These are phyloP conservation scores for Lithospermum erythrorhizon DNA, from an alignment of 257 asterid species.

Conservation along the genomic window DNA sequence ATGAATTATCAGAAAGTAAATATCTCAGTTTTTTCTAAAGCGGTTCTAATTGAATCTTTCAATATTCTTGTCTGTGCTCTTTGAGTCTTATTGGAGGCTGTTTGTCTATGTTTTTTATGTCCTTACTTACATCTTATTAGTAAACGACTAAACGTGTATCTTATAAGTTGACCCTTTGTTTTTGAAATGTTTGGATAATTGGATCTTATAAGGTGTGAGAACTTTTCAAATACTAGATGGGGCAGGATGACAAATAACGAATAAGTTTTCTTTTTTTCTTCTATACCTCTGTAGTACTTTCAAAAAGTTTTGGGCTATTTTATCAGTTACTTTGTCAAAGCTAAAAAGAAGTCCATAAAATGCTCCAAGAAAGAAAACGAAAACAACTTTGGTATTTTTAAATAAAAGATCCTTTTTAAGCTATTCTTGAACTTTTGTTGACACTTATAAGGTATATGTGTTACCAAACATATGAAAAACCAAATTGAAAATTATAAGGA, in stretches of 20 bases:
- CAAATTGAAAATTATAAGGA: background rate
- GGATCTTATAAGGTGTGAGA: too few relatives aligned
- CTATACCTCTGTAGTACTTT: background rate
- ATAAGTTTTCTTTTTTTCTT: too few relatives aligned
- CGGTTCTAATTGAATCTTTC: background rate
- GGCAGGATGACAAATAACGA: too few relatives aligned
- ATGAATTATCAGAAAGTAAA: conserved; percentile 80
- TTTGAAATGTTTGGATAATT: too few relatives aligned
- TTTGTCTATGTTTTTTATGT: background rate
- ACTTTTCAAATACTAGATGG: too few relatives aligned
- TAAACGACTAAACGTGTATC: too few relatives aligned
- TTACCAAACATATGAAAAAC: too few relatives aligned
- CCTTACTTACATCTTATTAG: background rate
- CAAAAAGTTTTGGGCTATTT: background rate
- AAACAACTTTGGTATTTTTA: background rate
- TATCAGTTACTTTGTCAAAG: background rate
- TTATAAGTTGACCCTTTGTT: too few relatives aligned
- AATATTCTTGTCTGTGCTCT: background rate
- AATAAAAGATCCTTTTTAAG: too few relatives aligned
- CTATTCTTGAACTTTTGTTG: background rate
- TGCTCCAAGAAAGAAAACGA: background rate
- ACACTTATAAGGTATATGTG: background rate
- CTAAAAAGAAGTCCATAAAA: too few relatives aligned
- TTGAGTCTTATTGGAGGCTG: background rate
- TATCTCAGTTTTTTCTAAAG: conserved; percentile 5